These are phyloP conservation scores for Excoecaria agallocha DNA, from an alignment of 345 rosid genomes.

Conservation along the genomic window DNA sequence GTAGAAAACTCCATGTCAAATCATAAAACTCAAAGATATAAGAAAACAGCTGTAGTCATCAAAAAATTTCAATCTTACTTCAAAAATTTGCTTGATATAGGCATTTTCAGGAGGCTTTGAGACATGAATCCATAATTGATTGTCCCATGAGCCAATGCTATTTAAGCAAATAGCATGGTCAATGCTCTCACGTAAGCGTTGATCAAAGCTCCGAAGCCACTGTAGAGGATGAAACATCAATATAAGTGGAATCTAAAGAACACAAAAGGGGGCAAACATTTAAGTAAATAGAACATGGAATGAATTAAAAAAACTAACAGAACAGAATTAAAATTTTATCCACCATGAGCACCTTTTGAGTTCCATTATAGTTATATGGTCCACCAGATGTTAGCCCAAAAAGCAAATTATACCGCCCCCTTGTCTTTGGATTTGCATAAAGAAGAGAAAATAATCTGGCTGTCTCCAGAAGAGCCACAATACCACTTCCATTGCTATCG, in stretches of 20 bases:
- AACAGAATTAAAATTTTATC: constrained; percentile 6
- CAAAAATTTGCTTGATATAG: constrained; percentile 81
- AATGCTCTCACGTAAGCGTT: constrained; percentile 88
- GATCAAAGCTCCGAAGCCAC: constrained; percentile 99
- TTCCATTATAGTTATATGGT: constrained; percentile 96
- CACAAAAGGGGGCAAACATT: constrained; percentile 7
- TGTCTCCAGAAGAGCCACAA: constrained; percentile 90
- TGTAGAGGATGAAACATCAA: constrained; percentile 36
- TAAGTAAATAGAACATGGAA: constrained; percentile 11
- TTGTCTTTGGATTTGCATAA: constrained; percentile 89
- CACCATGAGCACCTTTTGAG: constrained; percentile 67
- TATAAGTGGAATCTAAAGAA: constrained; percentile 3
- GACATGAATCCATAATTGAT: constrained; percentile 70
- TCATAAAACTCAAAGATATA: constrained; percentile 14
- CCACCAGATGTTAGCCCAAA: constrained; percentile 96
- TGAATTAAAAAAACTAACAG: background rate
- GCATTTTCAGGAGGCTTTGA: constrained; percentile 97
- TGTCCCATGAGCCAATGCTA: constrained; percentile 83
- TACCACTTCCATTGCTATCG: constrained; percentile 96
- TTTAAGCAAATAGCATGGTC: constrained; percentile 98
- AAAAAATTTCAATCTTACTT: constrained; percentile 45
- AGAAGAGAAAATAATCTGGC: constrained; percentile 92
- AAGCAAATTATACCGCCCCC: constrained; percentile 91
- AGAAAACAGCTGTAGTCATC: constrained; percentile 1
- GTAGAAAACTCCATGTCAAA: constrained; percentile 26